phyloP scores from a whole-genome alignment of 257 asterid species.

The Dorcoceras hygrometricum region DNA sequence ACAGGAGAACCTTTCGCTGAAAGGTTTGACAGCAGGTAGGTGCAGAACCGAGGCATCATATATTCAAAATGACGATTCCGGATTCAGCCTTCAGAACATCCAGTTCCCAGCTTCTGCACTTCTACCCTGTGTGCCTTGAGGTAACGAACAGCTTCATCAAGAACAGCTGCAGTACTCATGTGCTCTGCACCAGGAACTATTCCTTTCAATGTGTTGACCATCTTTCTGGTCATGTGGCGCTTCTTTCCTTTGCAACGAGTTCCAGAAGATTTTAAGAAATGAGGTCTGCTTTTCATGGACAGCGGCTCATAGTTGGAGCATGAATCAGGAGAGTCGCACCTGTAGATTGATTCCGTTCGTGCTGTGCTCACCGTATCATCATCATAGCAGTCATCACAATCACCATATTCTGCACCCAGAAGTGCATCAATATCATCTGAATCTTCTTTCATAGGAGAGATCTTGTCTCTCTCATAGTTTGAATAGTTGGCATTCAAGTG shows the following conservation, averaged over 20 bases:
- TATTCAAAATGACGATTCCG: not conserved
- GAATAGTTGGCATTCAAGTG: constrained; percentile 15
- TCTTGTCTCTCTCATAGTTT: constrained; percentile 30
- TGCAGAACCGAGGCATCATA: not conserved
- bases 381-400: constrained; percentile 37
- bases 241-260: constrained; percentile 38
- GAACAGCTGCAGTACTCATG: constrained; percentile 67
- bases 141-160: constrained; percentile 78
- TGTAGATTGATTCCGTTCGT: constrained; percentile 43
- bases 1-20: not conserved
- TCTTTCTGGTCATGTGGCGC: constrained; percentile 48
- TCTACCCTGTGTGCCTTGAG: constrained; percentile 74
- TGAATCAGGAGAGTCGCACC: constrained; percentile 61
- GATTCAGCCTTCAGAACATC: constrained; percentile 25
- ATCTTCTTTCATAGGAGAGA: constrained; percentile 55
- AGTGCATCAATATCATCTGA: constrained; percentile 74
- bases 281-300: constrained; percentile 34
- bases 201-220: constrained; percentile 61
- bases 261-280: constrained; percentile 32
- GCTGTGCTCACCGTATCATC: constrained; percentile 85
- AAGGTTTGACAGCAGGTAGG: not conserved
- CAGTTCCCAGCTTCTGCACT: constrained; percentile 62
- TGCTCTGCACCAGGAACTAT: constrained; percentile 66
- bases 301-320: constrained; percentile 52
- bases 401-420: constrained; percentile 54